Base-by-base conservation (phyloP, 2,329 filamentous ascomycete genomes). In the Rhexocercosporidium sp. region DNA sequence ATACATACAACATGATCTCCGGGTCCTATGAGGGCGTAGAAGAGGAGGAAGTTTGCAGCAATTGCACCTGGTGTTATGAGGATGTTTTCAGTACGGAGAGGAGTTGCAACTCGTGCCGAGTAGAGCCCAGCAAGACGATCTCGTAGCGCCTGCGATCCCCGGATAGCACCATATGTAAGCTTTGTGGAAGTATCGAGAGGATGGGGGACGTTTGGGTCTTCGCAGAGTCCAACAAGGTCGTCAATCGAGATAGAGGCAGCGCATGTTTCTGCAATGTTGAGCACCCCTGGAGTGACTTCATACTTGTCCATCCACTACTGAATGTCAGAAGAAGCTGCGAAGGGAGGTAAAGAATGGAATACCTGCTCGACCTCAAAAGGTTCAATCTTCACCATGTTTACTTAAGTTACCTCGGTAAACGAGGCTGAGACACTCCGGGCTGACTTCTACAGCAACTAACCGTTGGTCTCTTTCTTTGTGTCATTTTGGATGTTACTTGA, bases 1-100 rank as follows among this genome's bases (percentile, higher is more conserved):
- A 96, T 91, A 75, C 92, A 96, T 66, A 97, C 86, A 56, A 95
- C 91, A 82, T 97, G 93, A 75, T 97, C 92, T 0, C 89, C 91
- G 0, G 88, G 86, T 0, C 87, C 86, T 1, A 96, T 77, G 7
- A 96, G 82, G 0, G 90, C 83, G 77, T 94, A 94, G 8, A 96
- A 85, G 2, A 89, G 81, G n/a, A 96, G 80, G 73, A 93, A 92
- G 75, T 97, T 97, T n/a, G 93, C 93, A 6, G 88, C 85, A 60
- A 96, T 96, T 16, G 92, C 93, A 11, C 94, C 94, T 34, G 90
- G 87, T 0, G 92, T 93, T 66, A 95, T 89, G 62, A 96, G 79
- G 47, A 97, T 84, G 73, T 91, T 88, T 18, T 93, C 88, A 1
- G 77, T 80, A 20, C 83, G 78, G 12, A 88, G 76, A 5, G 81